Evolutionary conservation across 208 protist genomes (phyloP).

Genomic region (Leishmania aethiopica): DNA sequence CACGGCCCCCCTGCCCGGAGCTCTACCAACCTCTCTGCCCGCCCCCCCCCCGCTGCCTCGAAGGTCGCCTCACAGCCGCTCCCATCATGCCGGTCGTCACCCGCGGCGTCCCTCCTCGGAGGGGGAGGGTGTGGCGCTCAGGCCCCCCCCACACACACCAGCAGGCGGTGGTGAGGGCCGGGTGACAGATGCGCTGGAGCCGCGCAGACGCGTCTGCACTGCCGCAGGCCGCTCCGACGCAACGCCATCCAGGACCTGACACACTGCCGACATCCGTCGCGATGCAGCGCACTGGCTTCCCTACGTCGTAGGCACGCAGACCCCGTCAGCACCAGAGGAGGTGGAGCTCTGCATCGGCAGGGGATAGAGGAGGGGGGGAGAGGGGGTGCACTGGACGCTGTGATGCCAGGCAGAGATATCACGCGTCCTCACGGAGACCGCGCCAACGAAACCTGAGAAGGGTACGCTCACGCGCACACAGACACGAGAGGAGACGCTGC

Average conservation of each 20-base stretch:
- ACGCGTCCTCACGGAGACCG: background rate
- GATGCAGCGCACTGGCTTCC: background rate
- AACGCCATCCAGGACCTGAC: background rate
- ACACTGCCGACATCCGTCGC: background rate
- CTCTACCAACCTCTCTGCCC: too few species aligned
- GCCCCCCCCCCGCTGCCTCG: background rate
- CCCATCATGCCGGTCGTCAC: background rate
- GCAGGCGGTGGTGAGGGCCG: background rate
- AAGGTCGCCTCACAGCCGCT: background rate
- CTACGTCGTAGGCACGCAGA: background rate
- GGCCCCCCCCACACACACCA: background rate
- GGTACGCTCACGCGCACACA: background rate
- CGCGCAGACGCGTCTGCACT: background rate
- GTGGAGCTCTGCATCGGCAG: background rate
- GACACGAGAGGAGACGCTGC: background rate
- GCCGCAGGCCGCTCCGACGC: background rate
- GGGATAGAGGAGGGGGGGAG: background rate
- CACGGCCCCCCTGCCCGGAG: background rate
- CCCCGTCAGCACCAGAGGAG: background rate
- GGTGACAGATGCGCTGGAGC: background rate
- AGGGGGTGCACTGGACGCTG: background rate
- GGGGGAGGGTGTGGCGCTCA: background rate
- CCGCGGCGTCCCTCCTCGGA: background rate
- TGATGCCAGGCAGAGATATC: background rate
- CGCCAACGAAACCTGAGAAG: background rate